A percentile compares a stretch with the other conserved stretches of the same genome.
Evolutionary conservation across 2,329 filamentous ascomycete species (phyloP).

Genomic region (Torrubiellomyces zombiae): DNA sequence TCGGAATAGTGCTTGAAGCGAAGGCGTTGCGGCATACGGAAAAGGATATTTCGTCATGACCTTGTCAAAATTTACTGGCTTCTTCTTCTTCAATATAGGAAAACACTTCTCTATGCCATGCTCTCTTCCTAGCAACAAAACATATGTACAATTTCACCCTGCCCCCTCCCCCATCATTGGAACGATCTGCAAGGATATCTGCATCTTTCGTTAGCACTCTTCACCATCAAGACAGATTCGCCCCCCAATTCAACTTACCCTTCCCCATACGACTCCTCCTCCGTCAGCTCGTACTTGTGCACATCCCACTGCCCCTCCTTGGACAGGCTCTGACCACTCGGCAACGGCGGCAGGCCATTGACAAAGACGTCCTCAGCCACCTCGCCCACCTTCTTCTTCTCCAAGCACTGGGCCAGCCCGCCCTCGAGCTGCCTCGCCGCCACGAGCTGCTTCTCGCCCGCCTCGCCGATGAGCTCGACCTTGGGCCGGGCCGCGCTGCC

Average conservation of each 20-base stretch:
- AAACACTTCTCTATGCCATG: too few relatives aligned
- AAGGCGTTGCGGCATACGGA: too few relatives aligned
- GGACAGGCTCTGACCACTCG: constrained; percentile 46
- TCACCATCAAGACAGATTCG: constrained; percentile 1
- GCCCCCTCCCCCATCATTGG: constrained; percentile 20
- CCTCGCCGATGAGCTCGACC: constrained; percentile 59
- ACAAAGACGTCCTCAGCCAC: constrained; percentile 50
- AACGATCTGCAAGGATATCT: constrained; percentile 52
- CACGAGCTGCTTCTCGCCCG: constrained; percentile 47
- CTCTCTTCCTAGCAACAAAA: constrained; percentile 8
- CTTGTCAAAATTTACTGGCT: too few relatives aligned
- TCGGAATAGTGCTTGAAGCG: too few relatives aligned
- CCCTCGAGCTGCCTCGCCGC: constrained; percentile 57
- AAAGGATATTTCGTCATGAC: too few relatives aligned
- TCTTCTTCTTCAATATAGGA: too few relatives aligned
- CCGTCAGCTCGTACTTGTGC: constrained; percentile 48
- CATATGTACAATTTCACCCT: constrained; percentile 14
- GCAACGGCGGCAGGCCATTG: constrained; percentile 73
- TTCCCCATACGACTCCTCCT: constrained; percentile 54
- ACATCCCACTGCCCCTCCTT: constrained; percentile 43
- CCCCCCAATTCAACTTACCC: constrained; percentile 33
- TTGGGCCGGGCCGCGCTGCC: constrained; percentile 70
- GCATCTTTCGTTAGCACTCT: constrained; percentile 14
- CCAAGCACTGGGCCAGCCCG: constrained; percentile 57
- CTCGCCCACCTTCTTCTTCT: constrained; percentile 33